A percentile compares a stretch with the other conserved stretches of the same genome.
Evolutionary conservation across 371 early-diverging fungal species (phyloP).

Genomic region (Lichtheimia ornata): DNA sequence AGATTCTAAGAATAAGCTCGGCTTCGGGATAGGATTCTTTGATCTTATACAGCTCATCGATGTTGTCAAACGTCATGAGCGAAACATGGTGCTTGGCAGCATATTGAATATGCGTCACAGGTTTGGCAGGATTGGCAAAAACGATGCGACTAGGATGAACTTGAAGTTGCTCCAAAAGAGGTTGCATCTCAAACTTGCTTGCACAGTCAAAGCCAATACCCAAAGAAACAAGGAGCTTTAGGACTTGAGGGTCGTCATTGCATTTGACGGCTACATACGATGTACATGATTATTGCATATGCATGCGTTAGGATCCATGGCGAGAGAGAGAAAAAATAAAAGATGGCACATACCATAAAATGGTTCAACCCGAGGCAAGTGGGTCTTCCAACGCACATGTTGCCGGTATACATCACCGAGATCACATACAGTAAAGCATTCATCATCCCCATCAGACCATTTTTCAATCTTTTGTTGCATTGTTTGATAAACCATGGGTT

Average conservation of each 20-base stretch:
- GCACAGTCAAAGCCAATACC: constrained; percentile 95
- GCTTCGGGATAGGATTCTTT: constrained; percentile 80
- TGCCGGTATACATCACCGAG: constrained; percentile 87
- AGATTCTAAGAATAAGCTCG: constrained; percentile 87
- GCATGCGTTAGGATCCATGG: background rate
- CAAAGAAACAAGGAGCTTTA: constrained; percentile 79
- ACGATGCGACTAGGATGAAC: constrained; percentile 82
- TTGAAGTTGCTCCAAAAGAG: constrained; percentile 72
- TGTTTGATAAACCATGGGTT: constrained; percentile 5
- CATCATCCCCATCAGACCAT: constrained; percentile 59
- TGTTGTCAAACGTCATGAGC: constrained; percentile 98
- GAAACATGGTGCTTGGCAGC: constrained; percentile 76
- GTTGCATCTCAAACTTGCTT: constrained; percentile 83
- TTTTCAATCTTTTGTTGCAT: constrained; percentile 14
- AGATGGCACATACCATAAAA: constrained; percentile 70
- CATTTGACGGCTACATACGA: constrained; percentile 90
- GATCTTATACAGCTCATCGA: constrained; percentile 94
- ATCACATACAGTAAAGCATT: constrained; percentile 92
- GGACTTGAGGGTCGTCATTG: constrained; percentile 86
- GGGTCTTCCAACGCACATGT: constrained; percentile 75
- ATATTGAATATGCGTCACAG: constrained; percentile 87
- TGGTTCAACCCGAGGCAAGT: constrained; percentile 90
- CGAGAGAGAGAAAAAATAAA: constrained; percentile 10
- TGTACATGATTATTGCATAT: too few species aligned
- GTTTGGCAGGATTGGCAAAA: constrained; percentile 98